A percentile compares a stretch with the other conserved stretches of the same genome.
These are phyloP conservation scores for Monilinia laxa DNA, from an alignment of 2,329 filamentous ascomycete genomes.

Conservation along the genomic window DNA sequence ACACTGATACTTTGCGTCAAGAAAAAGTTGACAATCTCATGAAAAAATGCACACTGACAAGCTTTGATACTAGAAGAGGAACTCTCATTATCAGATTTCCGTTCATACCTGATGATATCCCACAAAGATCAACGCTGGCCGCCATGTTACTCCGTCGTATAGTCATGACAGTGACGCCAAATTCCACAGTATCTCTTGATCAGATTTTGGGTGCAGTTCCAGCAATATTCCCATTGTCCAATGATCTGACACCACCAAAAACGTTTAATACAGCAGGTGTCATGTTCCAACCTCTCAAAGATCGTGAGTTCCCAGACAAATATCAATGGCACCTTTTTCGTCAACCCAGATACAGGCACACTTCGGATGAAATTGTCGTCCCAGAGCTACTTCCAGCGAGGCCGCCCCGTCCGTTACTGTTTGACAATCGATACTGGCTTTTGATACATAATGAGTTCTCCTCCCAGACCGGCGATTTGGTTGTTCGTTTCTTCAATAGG, in stretches of 20 bases:
- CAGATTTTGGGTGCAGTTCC: slow-evolving; percentile 43
- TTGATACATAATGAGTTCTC: not conserved
- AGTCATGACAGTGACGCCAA: slow-evolving; percentile 50
- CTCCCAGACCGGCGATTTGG: not conserved
- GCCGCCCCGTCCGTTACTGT: not conserved
- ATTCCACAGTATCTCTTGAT: slow-evolving; percentile 45
- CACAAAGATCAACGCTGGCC: slow-evolving; percentile 38
- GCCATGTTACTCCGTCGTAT: slow-evolving; percentile 49
- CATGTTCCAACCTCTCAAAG: slow-evolving; percentile 29
- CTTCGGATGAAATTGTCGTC: slow-evolving; percentile 39
- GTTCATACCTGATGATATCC: not conserved
- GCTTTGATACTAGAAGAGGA: slow-evolving; percentile 40
- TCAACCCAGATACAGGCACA: slow-evolving; percentile 26
- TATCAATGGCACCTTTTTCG: slow-evolving; percentile 34
- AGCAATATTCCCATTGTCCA: not conserved
- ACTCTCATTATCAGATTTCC: slow-evolving; percentile 35
- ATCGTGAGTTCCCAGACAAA: not conserved
- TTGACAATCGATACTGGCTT: slow-evolving; percentile 18
- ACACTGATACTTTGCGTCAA: slow-evolving; percentile 47
- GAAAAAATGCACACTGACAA: slow-evolving; percentile 44
- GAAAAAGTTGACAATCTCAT: slow-evolving; percentile 55
- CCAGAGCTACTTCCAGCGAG: not conserved
- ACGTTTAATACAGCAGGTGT: slow-evolving; percentile 28
- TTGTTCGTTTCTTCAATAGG: not conserved
- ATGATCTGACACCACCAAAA: not conserved